Evolutionary conservation across 164 flowering plant species (phyloP).

Genomic region (Vitis rupestris): DNA sequence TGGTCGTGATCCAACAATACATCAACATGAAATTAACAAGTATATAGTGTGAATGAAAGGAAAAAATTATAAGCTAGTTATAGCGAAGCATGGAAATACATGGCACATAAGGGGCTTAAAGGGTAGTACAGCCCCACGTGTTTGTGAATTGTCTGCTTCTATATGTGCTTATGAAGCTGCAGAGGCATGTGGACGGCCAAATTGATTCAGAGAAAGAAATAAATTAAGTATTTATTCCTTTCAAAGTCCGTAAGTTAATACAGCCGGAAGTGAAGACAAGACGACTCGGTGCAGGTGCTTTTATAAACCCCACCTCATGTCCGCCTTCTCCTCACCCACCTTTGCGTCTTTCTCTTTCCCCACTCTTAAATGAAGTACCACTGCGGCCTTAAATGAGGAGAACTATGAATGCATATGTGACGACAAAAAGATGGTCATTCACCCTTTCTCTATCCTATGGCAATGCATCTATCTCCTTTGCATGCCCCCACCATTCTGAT

Average conservation of each 20-base stretch:
- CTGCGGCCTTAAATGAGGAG: neutral
- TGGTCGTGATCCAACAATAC: too few species aligned
- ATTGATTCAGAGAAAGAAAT: too few species aligned
- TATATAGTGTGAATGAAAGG: too few species aligned
- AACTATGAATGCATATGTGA: conserved; percentile 5
- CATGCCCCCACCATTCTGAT: neutral
- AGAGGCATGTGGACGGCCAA: too few species aligned
- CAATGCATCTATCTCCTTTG: conserved; percentile 5
- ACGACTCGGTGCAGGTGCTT: conserved; percentile 18
- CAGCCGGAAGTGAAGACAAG: conserved; percentile 11
- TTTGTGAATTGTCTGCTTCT: too few species aligned
- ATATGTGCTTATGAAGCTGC: too few species aligned
- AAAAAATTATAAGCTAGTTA: too few species aligned
- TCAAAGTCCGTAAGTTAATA: neutral
- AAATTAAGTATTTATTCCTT: neutral
- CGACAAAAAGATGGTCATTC: conserved; percentile 5
- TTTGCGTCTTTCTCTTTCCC: conserved; percentile 3
- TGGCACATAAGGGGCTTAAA: too few species aligned
- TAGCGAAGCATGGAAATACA: too few species aligned
- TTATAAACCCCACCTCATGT: conserved; percentile 3
- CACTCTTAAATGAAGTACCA: conserved; percentile 3
- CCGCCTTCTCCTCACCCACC: neutral
- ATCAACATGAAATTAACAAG: too few species aligned
- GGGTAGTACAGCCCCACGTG: too few species aligned
- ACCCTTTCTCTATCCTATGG: neutral